Base-by-base conservation (phyloP, 805 yeast species). In the Lachancea kluyveri region DNA sequence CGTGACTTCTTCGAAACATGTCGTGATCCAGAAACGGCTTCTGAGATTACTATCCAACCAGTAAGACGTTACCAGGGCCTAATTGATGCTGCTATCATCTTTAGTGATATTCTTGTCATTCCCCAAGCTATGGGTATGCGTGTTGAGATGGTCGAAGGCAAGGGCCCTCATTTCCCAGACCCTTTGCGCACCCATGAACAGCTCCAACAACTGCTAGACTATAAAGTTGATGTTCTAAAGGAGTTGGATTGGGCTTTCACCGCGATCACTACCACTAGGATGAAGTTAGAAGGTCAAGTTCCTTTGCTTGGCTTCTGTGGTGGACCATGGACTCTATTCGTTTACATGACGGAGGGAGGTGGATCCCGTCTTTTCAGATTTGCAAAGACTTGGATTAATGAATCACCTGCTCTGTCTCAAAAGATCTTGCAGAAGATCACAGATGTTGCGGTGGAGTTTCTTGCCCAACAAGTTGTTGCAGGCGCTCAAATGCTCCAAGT, bases 61-160 rank as follows among this genome's bases (percentile, higher is more conserved):
- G 74, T 92, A 35, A 85, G 79, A 34, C 95, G 84, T 48, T 92
- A 75, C 52, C 79, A 79, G 35, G 96, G 95, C 0, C 67, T 88
- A 33, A 71, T 90, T 29, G 98, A 92, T 54, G 97, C 97, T 4
- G 98, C 98, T 4, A 92, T 92, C 46, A 92, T 92, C 36, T 92
- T 92, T 65, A 79, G 88, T 54, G 98, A 92, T 57, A 92, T 92
- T 46, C 67, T 92, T 37, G 98, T 92, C 22, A 81, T 92, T 33
- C 98, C 98, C 3, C 97, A 92, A 62, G 98, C 96, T 8, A 79
- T 92, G 87, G 98, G 98, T 9, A 84, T 88, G 82, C 78, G 74
- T 33, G 95, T 92, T 24, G 79, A 81, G 53, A 90, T 92, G 94
- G 65, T 85, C 25, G 97, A 92, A 37, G 92, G 94, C 31, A 81